phyloP scores from a whole-genome alignment of 2,329 filamentous ascomycete genomes.

The Ceratocystis cubensis region DNA sequence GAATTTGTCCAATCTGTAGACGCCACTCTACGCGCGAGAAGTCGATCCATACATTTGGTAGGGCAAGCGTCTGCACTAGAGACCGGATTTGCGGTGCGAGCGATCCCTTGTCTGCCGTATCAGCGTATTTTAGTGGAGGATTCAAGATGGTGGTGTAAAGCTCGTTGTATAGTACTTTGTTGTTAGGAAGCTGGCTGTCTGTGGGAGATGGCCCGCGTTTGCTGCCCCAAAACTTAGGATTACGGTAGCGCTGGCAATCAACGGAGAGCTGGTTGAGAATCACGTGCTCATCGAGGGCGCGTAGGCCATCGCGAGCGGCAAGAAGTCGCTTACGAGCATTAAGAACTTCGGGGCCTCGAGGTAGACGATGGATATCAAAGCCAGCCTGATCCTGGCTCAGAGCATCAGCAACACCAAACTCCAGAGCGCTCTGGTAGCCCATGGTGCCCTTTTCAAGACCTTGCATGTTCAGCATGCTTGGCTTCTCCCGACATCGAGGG shows the following conservation, averaged over 20 bases:
- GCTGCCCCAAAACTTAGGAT: constrained; percentile 37
- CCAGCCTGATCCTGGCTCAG: constrained; percentile 51
- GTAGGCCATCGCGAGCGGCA: constrained; percentile 40
- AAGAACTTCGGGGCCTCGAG: constrained; percentile 41
- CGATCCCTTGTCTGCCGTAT: constrained; percentile 47
- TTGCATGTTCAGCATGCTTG: constrained; percentile 61
- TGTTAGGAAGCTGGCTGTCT: neutral
- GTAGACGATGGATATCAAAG: constrained; percentile 41
- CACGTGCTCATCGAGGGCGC: constrained; percentile 43
- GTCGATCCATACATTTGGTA: constrained; percentile 59
- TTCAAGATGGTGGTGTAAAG: constrained; percentile 48
- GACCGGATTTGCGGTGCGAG: constrained; percentile 58
- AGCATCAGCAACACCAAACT: constrained; percentile 51
- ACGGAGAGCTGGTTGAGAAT: constrained; percentile 48
- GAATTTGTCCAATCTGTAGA: constrained; percentile 56
- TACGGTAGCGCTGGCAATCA: constrained; percentile 43
- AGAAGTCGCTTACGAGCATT: constrained; percentile 48
- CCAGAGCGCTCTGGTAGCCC: constrained; percentile 55
- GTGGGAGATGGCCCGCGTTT: constrained; percentile 28
- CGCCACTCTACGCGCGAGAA: constrained; percentile 65
- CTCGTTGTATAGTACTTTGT: constrained; percentile 45
- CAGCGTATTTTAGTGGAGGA: constrained; percentile 43
- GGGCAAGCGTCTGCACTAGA: constrained; percentile 51
- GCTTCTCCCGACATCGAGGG: constrained; percentile 47
- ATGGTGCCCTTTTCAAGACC: constrained; percentile 59